A percentile compares a stretch with the other conserved stretches of the same genome.
phyloP scores from a whole-genome alignment of 805 yeast species.

The Ogataea trehalophila region DNA sequence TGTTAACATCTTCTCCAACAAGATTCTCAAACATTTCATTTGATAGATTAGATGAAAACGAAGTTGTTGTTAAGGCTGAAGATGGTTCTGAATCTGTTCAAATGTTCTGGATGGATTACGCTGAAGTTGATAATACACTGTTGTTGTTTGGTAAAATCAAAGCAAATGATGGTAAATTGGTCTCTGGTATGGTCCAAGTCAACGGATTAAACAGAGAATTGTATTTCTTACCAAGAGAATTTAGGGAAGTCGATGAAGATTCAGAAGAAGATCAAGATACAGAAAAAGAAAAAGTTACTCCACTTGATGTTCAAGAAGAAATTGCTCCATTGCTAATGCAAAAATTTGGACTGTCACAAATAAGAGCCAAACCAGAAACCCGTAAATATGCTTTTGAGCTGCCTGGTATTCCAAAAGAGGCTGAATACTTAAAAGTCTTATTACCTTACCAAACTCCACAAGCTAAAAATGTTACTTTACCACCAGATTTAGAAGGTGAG shows the following conservation, averaged over 20 bases:
- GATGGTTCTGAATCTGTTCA: conserved; percentile 41
- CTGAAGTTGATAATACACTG: conserved; percentile 67
- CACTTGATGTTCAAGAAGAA: conserved; percentile 75
- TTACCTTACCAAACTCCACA: conserved; percentile 70
- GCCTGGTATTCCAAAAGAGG: conserved; percentile 69
- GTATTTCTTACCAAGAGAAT: conserved; percentile 67
- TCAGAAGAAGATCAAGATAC: conserved; percentile 23
- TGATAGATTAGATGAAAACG: conserved; percentile 32
- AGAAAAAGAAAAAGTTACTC: conserved; percentile 32
- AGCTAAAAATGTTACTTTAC: conserved; percentile 42
- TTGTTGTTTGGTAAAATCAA: conserved; percentile 77
- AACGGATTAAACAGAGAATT: conserved; percentile 66
- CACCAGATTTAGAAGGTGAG: conserved; percentile 65
- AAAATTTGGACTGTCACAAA: conserved; percentile 53
- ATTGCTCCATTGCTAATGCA: conserved; percentile 60
- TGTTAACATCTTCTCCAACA: conserved; percentile 21
- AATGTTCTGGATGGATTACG: conserved; percentile 88
- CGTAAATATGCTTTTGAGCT: conserved; percentile 89
- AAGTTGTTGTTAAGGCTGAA: conserved; percentile 26
- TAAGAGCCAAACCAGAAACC: conserved; percentile 65
- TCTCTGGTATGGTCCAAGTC: conserved; percentile 75
- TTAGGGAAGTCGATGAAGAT: conserved; percentile 14
- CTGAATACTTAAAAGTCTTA: conserved; percentile 74
- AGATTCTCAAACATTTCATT: conserved; percentile 21
- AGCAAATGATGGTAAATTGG: conserved; percentile 51